Percentiles rank a stretch among this genome's conserved stretches.
Conservation (phyloP, 768 basidiomycete genomes). For the Rhodotorula taiwanensis region DNA sequence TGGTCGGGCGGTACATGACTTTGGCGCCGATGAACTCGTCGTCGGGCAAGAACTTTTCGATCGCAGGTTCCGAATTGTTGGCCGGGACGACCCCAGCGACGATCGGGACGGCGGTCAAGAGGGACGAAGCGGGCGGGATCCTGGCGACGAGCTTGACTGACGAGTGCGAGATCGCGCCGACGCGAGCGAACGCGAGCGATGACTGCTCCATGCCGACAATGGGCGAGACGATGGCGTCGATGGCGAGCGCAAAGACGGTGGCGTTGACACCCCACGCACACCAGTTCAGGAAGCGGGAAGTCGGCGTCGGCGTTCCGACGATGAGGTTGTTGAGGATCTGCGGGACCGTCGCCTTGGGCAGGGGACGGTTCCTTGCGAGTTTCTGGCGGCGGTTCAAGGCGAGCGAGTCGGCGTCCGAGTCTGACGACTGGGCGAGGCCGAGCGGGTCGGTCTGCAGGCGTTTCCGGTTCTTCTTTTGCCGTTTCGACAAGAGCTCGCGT, state of each 20-base stretch:
- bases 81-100: constrained; percentile 21
- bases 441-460: constrained; percentile 9
- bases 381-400: constrained; percentile 14
- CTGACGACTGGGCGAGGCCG: neutral
- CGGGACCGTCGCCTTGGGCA: constrained; percentile 8
- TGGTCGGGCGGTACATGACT: constrained; percentile 37
- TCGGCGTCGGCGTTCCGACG: constrained; percentile 22
- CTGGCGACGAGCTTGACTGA: constrained; percentile 60
- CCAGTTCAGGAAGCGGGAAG: constrained; percentile 26
- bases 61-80: constrained; percentile 18
- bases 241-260: constrained; percentile 44
- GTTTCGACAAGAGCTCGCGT: constrained; percentile 6
- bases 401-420: neutral
- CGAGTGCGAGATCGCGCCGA: constrained; percentile 64
- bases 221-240: constrained; percentile 57
- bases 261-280: constrained; percentile 47
- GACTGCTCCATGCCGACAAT: constrained; percentile 52
- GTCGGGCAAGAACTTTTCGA: constrained; percentile 30
- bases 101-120: constrained; percentile 4
- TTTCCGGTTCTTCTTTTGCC: constrained; percentile 18
- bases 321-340: constrained; percentile 12
- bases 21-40: constrained; percentile 34
- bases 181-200: constrained; percentile 59
- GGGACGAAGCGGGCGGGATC: constrained; percentile 48
- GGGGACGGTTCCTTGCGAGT: constrained; percentile 20